Conservation (phyloP, 306 rosid genomes). For the Castanea crenata region DNA sequence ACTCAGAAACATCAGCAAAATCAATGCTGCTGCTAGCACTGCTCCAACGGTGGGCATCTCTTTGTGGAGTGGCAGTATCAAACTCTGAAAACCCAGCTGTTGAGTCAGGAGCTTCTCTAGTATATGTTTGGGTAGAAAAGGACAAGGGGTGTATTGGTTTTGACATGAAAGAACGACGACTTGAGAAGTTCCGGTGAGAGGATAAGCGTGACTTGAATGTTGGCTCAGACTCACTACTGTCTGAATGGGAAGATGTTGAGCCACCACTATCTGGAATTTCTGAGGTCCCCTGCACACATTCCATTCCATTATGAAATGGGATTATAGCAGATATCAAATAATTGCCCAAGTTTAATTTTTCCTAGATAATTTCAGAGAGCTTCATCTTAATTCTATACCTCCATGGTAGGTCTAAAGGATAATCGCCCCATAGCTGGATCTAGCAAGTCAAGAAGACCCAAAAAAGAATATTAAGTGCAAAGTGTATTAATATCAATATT, state of each 20-base stretch:
- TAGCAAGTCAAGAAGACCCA: constrained; percentile 35
- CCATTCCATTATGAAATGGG: constrained; percentile 12
- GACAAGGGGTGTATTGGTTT: constrained; percentile 80
- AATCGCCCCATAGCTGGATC: constrained; percentile 51
- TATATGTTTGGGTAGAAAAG: constrained; percentile 40
- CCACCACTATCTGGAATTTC: constrained; percentile 53
- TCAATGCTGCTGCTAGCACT: constrained; percentile 80
- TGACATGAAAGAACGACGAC: constrained; percentile 68
- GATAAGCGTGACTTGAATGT: constrained; percentile 49
- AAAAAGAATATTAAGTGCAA: constrained; percentile 13
- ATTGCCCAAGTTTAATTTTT: background rate
- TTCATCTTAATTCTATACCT: constrained; percentile 48
- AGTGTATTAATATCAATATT: constrained; percentile 7
- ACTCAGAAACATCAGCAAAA: constrained; percentile 67
- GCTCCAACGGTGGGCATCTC: constrained; percentile 65
- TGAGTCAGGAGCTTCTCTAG: constrained; percentile 54
- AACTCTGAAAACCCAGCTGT: constrained; percentile 47
- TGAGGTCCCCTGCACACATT: constrained; percentile 68
- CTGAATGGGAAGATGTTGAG: constrained; percentile 58
- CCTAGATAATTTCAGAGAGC: background rate
- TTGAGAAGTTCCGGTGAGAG: constrained; percentile 53
- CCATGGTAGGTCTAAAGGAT: constrained; percentile 53
- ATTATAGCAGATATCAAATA: constrained; percentile 12
- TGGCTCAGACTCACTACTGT: constrained; percentile 73
- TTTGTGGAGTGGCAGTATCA: constrained; percentile 52